A percentile compares a stretch with the other conserved stretches of the same genome.
phyloP scores from a whole-genome alignment of 352 stramenopile genomes.

The Phytopythium cucurbitacearum region DNA sequence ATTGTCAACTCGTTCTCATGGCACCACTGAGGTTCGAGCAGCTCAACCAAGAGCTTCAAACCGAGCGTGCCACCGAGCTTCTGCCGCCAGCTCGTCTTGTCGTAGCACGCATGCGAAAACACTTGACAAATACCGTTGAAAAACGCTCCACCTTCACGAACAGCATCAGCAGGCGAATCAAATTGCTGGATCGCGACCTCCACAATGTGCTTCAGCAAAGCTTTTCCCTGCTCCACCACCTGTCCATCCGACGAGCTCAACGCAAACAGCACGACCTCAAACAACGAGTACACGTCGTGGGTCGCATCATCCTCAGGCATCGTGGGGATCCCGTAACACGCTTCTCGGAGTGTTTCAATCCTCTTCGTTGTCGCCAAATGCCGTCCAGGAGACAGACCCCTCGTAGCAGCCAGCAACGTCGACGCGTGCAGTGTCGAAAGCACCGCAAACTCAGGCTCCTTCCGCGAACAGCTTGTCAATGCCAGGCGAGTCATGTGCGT shows the following conservation, averaged over 20 bases:
- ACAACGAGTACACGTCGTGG: conserved; percentile 64
- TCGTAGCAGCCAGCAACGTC: conserved; percentile 67
- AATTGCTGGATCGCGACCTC: conserved; percentile 39
- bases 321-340: conserved; percentile 60
- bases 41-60: conserved; percentile 60
- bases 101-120: conserved; percentile 82
- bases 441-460: conserved; percentile 59
- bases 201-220: conserved; percentile 45
- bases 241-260: conserved; percentile 59
- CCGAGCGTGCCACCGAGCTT: conserved; percentile 80
- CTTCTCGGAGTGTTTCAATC: conserved; percentile 74
- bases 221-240: conserved; percentile 53
- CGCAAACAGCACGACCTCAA: conserved; percentile 53
- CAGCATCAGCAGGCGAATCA: conserved; percentile 24
- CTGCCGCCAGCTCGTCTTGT: conserved; percentile 80
- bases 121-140: conserved; percentile 79
- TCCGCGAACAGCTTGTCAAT: conserved; percentile 43
- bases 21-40: conserved; percentile 67
- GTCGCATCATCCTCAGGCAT: conserved; percentile 46
- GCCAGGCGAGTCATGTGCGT: conserved; percentile 52
- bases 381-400: conserved; percentile 69
- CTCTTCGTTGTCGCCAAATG: conserved; percentile 76
- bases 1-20: conserved; percentile 87
- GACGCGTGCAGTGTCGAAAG: conserved; percentile 70
- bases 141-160: conserved; percentile 58